Conservation (phyloP, 2,329 filamentous ascomycete species). For the Fusarium sp. region DNA sequence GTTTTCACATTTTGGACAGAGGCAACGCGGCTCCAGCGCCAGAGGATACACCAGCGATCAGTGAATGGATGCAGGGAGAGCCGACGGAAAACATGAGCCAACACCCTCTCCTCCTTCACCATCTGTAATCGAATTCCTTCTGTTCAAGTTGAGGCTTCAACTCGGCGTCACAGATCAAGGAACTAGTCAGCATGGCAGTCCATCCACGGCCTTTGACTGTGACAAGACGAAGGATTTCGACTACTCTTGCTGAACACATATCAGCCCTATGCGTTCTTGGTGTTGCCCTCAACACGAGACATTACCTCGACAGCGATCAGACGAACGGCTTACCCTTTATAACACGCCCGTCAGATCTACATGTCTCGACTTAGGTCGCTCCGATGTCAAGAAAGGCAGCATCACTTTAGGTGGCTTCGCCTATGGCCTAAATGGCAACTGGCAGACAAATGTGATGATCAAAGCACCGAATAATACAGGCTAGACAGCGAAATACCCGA, state of each 20-base stretch:
- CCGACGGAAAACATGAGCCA: neutral
- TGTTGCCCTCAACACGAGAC: neutral
- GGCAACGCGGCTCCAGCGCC: neutral
- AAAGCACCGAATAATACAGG: conserved; percentile 75
- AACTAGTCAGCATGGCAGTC: neutral
- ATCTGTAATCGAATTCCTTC: neutral
- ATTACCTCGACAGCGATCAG: neutral
- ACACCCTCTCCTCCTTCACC: neutral
- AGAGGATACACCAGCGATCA: neutral
- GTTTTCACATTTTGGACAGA: neutral
- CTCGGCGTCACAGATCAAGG: neutral
- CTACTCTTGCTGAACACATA: neutral
- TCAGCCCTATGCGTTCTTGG: neutral
- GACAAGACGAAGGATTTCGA: neutral
- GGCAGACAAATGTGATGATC: conserved; percentile 71
- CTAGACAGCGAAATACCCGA: conserved; percentile 66
- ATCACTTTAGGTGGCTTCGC: neutral
- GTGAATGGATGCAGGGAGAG: neutral
- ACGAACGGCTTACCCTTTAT: neutral
- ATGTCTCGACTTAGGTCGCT: neutral
- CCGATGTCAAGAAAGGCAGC: neutral
- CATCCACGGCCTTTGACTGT: neutral
- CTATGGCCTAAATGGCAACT: neutral
- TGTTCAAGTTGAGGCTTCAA: neutral
- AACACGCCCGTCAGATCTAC: neutral